Evolutionary conservation across 106 monocot species (phyloP).

Genomic region (Dendrobium nobile): DNA sequence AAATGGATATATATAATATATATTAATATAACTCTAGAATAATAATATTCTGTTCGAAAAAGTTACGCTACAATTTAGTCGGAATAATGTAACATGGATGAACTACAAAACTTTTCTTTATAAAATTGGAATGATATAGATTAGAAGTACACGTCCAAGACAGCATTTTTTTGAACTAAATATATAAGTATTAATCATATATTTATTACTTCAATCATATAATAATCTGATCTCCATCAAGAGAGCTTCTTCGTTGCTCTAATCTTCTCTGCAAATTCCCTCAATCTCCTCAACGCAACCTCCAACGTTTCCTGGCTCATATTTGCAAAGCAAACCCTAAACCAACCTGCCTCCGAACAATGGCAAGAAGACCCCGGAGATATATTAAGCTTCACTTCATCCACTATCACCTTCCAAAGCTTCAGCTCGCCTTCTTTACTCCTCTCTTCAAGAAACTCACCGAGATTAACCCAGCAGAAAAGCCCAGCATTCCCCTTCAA

Average conservation of each 20-base stretch:
- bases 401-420: constrained; percentile 48
- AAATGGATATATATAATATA: no score
- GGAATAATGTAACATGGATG: no score
- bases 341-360: constrained; percentile 80
- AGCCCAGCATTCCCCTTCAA: constrained; percentile 68
- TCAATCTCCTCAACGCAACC: constrained; percentile 48
- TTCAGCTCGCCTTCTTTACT: constrained; percentile 48
- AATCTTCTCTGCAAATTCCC: constrained; percentile 34
- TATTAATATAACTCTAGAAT: no score
- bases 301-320: constrained; percentile 57
- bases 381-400: constrained; percentile 57
- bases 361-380: constrained; percentile 83
- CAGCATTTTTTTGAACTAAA: no score
- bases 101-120: no score
- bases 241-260: background rate
- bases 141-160: no score
- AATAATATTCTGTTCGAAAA: no score
- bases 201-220: no score
- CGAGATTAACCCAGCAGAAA: constrained; percentile 72
- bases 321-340: constrained; percentile 86
- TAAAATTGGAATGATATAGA: no score
- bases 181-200: no score
- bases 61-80: no score
- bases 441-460: constrained; percentile 32
- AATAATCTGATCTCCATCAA: no score